phyloP scores from a whole-genome alignment of 345 rosid species.

The Salix caprea region DNA sequence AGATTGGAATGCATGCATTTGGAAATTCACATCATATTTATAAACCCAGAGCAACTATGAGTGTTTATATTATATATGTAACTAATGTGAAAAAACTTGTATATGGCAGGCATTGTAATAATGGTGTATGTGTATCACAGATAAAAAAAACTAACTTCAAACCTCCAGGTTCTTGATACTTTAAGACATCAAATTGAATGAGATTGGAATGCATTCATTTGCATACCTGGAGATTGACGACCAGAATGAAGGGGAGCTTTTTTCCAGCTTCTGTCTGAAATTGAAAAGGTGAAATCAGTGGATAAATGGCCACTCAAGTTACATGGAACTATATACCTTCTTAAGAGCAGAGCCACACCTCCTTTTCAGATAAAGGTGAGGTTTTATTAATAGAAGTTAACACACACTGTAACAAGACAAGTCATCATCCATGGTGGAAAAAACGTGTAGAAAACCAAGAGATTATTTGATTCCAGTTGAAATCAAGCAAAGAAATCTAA shows the following conservation, averaged over 20 bases:
- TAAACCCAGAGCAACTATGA: not conserved
- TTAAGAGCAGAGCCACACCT: not conserved
- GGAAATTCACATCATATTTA: not conserved
- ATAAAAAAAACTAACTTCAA: not conserved
- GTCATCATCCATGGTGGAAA: not conserved
- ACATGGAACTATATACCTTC: not conserved
- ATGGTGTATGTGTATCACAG: not conserved
- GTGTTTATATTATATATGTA: not conserved
- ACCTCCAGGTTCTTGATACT: not conserved
- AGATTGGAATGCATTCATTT: slow-evolving; percentile 8
- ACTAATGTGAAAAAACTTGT: not conserved
- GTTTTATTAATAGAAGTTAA: not conserved
- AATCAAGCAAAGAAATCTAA: not conserved
- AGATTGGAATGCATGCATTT: not conserved
- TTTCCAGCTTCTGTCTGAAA: slow-evolving; percentile 87
- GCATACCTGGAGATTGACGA: slow-evolving; percentile 85
- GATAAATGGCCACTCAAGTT: not conserved
- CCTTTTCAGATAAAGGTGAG: not conserved
- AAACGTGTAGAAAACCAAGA: not conserved
- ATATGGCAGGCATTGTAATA: not conserved
- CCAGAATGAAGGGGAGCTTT: slow-evolving; percentile 81
- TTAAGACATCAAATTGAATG: not conserved
- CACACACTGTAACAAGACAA: not conserved
- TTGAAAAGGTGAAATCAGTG: slow-evolving; percentile 9
- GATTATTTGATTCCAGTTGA: not conserved